These are phyloP conservation scores for Canna indica DNA, from an alignment of 176 grass and related monocot genomes.

Conservation along the genomic window DNA sequence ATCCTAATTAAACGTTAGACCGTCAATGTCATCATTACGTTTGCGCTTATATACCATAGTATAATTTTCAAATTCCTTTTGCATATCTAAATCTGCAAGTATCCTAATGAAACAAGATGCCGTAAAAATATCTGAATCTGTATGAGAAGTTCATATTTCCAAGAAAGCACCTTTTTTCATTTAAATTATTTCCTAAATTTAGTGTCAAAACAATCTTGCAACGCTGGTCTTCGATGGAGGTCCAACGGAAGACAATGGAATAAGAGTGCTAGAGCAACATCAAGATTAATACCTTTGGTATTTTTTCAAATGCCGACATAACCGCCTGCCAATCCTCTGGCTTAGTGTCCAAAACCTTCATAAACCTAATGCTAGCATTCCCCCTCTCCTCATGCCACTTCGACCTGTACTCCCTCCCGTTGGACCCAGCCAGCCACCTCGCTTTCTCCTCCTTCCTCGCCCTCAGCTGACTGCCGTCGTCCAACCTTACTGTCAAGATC, in stretches of 20 bases:
- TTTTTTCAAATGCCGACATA: constrained; percentile 79
- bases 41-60: background rate
- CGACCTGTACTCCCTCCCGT: constrained; percentile 39
- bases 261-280: background rate
- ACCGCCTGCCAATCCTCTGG: constrained; percentile 88
- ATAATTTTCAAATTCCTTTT: background rate
- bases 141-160: background rate
- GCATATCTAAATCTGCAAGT: background rate
- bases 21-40: background rate
- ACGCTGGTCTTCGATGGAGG: no score
- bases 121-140: background rate
- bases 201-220: background rate
- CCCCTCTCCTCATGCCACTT: constrained; percentile 76
- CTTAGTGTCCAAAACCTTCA: constrained; percentile 52
- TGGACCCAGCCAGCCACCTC: constrained; percentile 25
- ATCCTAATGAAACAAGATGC: background rate
- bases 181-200: background rate
- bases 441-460: constrained; percentile 51
- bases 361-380: constrained; percentile 47
- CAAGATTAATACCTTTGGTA: constrained; percentile 55
- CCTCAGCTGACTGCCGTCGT: constrained; percentile 63
- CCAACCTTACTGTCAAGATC: constrained; percentile 63
- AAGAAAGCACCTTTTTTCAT: background rate
- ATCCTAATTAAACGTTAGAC: background rate
- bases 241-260: background rate